These are phyloP conservation scores for Astrephomene gubernaculifera DNA, from an alignment of 139 green algal species.

Conservation along the genomic window DNA sequence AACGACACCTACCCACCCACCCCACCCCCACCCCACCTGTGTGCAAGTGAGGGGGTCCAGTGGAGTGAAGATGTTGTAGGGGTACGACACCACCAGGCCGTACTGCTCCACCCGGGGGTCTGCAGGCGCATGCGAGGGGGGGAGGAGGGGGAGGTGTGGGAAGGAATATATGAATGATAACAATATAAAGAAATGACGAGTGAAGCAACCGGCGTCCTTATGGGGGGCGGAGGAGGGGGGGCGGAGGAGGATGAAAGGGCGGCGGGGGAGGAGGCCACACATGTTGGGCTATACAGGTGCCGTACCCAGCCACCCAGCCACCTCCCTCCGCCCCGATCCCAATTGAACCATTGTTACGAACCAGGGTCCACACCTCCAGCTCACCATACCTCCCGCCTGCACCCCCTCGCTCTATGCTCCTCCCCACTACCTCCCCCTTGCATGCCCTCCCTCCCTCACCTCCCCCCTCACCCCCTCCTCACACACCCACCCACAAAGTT, in stretches of 20 bases:
- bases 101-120: constrained; percentile 56
- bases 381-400: too few relatives aligned
- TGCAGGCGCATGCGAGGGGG: background rate
- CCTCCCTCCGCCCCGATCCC: background rate
- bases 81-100: constrained; percentile 52
- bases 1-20: too few relatives aligned
- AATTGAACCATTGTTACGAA: background rate
- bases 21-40: constrained; percentile 18
- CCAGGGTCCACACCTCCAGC: too few relatives aligned
- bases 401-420: too few relatives aligned
- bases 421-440: background rate
- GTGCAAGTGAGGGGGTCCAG: constrained; percentile 58
- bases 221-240: too few relatives aligned
- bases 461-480: background rate
- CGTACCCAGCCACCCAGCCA: background rate
- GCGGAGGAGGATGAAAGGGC: too few relatives aligned
- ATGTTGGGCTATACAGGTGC: background rate
- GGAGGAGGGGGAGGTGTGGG: background rate
- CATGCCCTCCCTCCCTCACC: background rate
- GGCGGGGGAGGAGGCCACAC: background rate
- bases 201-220: too few relatives aligned
- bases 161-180: background rate
- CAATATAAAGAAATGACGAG: too few relatives aligned
- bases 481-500: constrained; percentile 27
- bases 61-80: constrained; percentile 57